Evolutionary conservation across 1,284 basidiomycete genomes (phyloP).

Genomic region (Kwoniella shivajii): DNA sequence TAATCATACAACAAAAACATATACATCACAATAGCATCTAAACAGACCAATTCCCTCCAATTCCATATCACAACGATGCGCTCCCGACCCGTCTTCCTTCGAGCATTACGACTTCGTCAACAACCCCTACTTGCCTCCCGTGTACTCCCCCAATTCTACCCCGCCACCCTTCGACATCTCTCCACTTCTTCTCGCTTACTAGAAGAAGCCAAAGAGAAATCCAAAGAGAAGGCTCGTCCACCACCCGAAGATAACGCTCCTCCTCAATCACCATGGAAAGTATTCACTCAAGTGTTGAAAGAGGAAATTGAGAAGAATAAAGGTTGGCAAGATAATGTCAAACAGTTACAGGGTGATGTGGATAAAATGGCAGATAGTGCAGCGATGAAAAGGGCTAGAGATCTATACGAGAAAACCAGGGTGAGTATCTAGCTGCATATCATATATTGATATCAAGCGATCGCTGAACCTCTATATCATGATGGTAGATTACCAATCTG

Average conservation of each 20-base stretch:
- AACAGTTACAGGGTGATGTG: slow-evolving; percentile 95
- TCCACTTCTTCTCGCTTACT: slow-evolving; percentile 23
- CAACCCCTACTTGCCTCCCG: slow-evolving; percentile 7
- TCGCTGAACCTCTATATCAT: background rate
- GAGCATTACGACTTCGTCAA: slow-evolving; percentile 19
- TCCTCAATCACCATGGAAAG: slow-evolving; percentile 90
- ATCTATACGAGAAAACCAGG: slow-evolving; percentile 89
- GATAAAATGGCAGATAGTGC: slow-evolving; percentile 96
- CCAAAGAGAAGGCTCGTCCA: slow-evolving; percentile 6
- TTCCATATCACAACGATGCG: slow-evolving; percentile 21
- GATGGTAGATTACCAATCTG: slow-evolving; percentile 76
- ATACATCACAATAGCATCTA: no score
- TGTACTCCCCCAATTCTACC: slow-evolving; percentile 8
- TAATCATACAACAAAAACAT: no score
- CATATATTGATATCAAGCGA: background rate
- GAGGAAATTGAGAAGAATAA: slow-evolving; percentile 93
- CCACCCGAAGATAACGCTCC: slow-evolving; percentile 42
- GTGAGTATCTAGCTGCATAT: slow-evolving; percentile 58
- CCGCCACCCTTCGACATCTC: slow-evolving; percentile 17
- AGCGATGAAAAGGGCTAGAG: slow-evolving; percentile 88
- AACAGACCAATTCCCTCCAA: no score
- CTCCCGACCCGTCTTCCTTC: slow-evolving; percentile 29
- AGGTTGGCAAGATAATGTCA: slow-evolving; percentile 93
- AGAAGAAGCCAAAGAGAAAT: slow-evolving; percentile 20
- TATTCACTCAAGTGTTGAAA: slow-evolving; percentile 89